Evolutionary conservation across 345 rosid genomes (phyloP).

Genomic region (Bruguiera gymnorhiza): DNA sequence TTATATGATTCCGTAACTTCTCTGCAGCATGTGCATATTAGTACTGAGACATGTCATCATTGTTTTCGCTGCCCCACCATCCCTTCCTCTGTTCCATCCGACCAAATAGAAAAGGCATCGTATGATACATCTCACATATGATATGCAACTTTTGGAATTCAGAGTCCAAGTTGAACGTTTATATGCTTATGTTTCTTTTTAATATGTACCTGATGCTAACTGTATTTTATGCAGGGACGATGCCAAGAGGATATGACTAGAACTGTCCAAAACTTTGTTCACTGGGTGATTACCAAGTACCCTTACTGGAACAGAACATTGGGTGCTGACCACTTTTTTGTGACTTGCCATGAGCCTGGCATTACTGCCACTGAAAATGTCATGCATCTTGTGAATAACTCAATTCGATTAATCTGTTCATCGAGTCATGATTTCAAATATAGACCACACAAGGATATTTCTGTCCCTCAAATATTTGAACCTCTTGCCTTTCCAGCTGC

Average conservation of each 20-base stretch:
- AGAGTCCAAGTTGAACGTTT: not conserved
- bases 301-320: slow-evolving; percentile 28
- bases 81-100: too few relatives aligned
- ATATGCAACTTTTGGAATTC: not conserved
- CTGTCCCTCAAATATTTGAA: slow-evolving; percentile 18
- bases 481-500: slow-evolving; percentile 10
- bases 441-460: slow-evolving; percentile 26
- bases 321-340: slow-evolving; percentile 25
- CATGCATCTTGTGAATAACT: slow-evolving; percentile 18
- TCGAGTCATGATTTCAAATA: slow-evolving; percentile 10
- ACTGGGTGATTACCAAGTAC: slow-evolving; percentile 3
- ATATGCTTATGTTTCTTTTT: not conserved
- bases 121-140: too few relatives aligned
- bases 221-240: slow-evolving; percentile 5
- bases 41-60: too few relatives aligned
- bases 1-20: too few relatives aligned
- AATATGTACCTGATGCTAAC: too few relatives aligned
- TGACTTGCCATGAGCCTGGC: slow-evolving; percentile 19
- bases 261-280: slow-evolving; percentile 4
- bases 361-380: slow-evolving; percentile 2
- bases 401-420: slow-evolving; percentile 24
- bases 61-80: too few relatives aligned
- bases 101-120: too few relatives aligned
- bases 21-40: too few relatives aligned
- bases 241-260: not conserved